Evolutionary conservation across 805 yeast species (phyloP), one percentile per base, ranked within the genome.

Genomic region (Candida dajiaensis): DNA sequence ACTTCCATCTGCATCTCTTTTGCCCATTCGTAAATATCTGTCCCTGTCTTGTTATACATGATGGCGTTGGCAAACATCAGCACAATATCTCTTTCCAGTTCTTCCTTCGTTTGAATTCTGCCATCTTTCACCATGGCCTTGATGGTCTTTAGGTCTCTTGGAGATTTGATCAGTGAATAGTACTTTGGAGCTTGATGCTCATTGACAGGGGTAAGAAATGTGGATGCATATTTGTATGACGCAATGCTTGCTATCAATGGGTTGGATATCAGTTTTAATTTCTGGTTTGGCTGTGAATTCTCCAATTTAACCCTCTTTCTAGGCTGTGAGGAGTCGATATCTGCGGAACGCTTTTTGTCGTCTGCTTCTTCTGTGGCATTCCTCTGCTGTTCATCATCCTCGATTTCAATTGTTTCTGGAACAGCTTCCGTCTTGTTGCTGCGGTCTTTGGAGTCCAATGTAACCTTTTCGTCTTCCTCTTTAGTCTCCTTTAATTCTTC

Each of bases 51-150:
- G 62, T 87, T 86, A 66, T 81, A 87, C 94, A 87, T 87, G 16
- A 86, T 75, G 16, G 92, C 87, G 62, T 87, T 87, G 43, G 92
- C 84, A 66, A 83, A 85, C 94, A 87, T 85, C 49, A 82, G 68
- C 68, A 82, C 73, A 39, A 87, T 69, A 50, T 83, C 87, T 43
- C 84, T 68, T 53, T 86, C 88, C 20, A 87, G 67, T 47, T 82
- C 80, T 20, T 61, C 68, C 11, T 67, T 63, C 16, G 62, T 60
- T 31, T 73, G 70, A 38, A 86, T 74, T 45, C 74, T 71, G 0
- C 81, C 82, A 43, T 78, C 79, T 50, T 80, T 80, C 25, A 86
- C 73, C 53, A 70, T 73, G 40, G 72, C 71, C 50, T 76, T 70
- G 37, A 87, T 77, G 6, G 80, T 77, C 56, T 84, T 82, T 51